phyloP scores from a whole-genome alignment of 148 eudicot species.

The Simmondsia chinensis region DNA sequence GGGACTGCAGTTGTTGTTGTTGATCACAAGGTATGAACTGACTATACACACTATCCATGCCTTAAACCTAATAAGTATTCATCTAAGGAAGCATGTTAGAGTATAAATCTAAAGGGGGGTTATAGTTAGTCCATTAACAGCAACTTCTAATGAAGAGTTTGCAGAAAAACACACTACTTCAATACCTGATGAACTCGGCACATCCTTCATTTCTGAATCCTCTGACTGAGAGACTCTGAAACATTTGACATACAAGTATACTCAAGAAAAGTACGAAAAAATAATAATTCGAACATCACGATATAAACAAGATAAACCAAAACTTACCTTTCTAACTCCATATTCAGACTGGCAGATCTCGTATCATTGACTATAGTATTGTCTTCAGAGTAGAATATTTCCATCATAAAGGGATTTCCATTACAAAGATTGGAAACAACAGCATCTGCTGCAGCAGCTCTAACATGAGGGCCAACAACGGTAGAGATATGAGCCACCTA shows the following conservation, averaged over 20 bases:
- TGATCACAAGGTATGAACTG: too few species aligned
- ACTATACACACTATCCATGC: too few species aligned
- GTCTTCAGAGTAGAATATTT: conserved; percentile 51
- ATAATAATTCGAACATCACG: not conserved
- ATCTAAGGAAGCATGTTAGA: too few species aligned
- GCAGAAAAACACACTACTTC: too few species aligned
- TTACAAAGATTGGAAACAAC: conserved; percentile 69
- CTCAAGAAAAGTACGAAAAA: not conserved
- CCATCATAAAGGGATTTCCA: conserved; percentile 61
- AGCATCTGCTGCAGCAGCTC: conserved; percentile 77
- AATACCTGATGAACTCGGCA: conserved; percentile 30
- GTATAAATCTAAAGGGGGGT: too few species aligned
- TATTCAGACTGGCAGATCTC: conserved; percentile 31
- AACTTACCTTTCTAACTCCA: conserved; percentile 37
- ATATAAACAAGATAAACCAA: conserved; percentile 2
- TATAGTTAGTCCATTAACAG: too few species aligned
- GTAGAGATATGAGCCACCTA: conserved; percentile 74
- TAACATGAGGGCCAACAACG: conserved; percentile 59
- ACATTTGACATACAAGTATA: conserved; percentile 4
- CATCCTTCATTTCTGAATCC: conserved; percentile 33
- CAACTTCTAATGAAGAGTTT: too few species aligned
- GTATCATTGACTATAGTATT: conserved; percentile 20
- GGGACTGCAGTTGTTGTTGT: too few species aligned
- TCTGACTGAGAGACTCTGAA: conserved; percentile 35
- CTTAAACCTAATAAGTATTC: too few species aligned